Conservation (phyloP, 805 yeast genomes). For the Metschnikowia sp. region DNA sequence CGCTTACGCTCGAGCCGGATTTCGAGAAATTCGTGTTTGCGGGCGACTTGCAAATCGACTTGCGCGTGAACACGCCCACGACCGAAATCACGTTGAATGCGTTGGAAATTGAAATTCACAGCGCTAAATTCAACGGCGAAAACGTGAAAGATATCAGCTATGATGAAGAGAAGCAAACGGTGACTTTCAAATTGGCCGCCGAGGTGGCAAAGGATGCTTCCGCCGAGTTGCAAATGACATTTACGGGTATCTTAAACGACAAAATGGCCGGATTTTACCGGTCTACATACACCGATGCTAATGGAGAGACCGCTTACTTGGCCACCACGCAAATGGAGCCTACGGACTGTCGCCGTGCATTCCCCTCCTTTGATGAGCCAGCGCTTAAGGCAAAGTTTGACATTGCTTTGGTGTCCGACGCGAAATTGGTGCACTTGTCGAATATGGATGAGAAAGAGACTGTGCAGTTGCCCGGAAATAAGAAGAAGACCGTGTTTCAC, state of each 20-base stretch:
- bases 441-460: slow-evolving; percentile 65
- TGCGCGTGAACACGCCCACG: slow-evolving; percentile 48
- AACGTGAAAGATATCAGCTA: slow-evolving; percentile 22
- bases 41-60: slow-evolving; percentile 54
- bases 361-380: slow-evolving; percentile 86
- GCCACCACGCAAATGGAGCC: slow-evolving; percentile 87
- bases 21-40: slow-evolving; percentile 56
- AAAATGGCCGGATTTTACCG: slow-evolving; percentile 84
- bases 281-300: slow-evolving; percentile 53
- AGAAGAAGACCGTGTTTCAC: slow-evolving; percentile 59
- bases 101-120: slow-evolving; percentile 59
- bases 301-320: slow-evolving; percentile 65
- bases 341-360: slow-evolving; percentile 82
- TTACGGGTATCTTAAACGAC: slow-evolving; percentile 64
- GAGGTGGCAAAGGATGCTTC: slow-evolving; percentile 33
- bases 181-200: slow-evolving; percentile 39
- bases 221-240: slow-evolving; percentile 47
- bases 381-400: slow-evolving; percentile 72
- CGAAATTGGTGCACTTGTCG: slow-evolving; percentile 56
- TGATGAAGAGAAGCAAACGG: slow-evolving; percentile 38
- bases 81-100: slow-evolving; percentile 54
- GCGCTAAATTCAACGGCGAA: slow-evolving; percentile 39
- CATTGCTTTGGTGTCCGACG: slow-evolving; percentile 56
- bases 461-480: slow-evolving; percentile 36
- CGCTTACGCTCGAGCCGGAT: slow-evolving; percentile 39